These are phyloP conservation scores for Bisporella sp. DNA, from an alignment of 2,329 filamentous ascomycete species.

Conservation along the genomic window DNA sequence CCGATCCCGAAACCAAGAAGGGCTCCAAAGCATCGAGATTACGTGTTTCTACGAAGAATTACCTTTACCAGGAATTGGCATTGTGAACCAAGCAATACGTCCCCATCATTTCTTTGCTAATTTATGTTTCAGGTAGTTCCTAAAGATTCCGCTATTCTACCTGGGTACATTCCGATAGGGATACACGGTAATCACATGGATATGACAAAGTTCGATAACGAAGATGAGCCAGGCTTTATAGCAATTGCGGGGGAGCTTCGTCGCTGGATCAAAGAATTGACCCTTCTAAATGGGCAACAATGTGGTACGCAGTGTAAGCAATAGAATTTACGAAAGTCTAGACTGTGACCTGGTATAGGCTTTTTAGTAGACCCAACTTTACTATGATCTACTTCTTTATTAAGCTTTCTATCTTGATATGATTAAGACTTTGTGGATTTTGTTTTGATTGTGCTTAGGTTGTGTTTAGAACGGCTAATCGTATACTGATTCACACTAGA, in stretches of 20 bases:
- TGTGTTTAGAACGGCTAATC: no score
- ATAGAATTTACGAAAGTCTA: no score
- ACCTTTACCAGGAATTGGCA: constrained; percentile 17
- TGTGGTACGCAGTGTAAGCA: no score
- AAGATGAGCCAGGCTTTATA: constrained; percentile 5
- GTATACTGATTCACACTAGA: no score
- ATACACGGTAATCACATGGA: constrained; percentile 4
- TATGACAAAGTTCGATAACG: constrained; percentile 4
- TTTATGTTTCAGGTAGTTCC: not conserved
- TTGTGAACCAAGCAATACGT: constrained; percentile 3
- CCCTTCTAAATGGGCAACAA: no score
- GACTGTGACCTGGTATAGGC: no score
- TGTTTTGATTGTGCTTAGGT: no score
- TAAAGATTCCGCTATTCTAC: not conserved
- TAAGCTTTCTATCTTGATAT: no score
- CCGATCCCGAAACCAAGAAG: constrained; percentile 2
- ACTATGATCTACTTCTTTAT: no score
- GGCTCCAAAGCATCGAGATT: constrained; percentile 16
- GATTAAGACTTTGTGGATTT: no score
- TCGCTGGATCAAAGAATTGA: constrained; percentile 1
- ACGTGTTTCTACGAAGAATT: constrained; percentile 32
- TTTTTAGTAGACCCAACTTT: no score
- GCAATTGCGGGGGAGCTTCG: constrained; percentile 3
- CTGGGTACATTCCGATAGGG: not conserved
- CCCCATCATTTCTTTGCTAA: not conserved